phyloP scores from a whole-genome alignment of 305 asterid genomes.

The Lippia alba region DNA sequence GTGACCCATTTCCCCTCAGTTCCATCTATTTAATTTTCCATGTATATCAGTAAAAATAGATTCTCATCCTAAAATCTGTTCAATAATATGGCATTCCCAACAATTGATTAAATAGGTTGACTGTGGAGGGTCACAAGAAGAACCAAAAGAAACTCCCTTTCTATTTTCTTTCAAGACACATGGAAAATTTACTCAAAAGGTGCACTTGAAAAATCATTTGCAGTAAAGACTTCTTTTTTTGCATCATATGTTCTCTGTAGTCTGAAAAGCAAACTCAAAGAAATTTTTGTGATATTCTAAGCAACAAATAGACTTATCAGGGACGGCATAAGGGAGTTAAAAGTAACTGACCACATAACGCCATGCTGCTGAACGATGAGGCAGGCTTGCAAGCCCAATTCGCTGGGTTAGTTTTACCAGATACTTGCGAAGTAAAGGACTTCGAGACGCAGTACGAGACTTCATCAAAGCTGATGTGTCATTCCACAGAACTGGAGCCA shows the following conservation, averaged over 20 bases:
- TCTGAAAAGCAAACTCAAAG: conserved; percentile 27
- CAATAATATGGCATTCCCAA: not conserved
- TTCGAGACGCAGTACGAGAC: conserved; percentile 75
- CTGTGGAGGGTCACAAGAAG: not conserved
- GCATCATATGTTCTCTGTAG: conserved; percentile 11
- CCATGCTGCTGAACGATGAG: conserved; percentile 85
- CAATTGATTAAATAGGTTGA: conserved; percentile 5
- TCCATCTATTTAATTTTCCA: conserved; percentile 21
- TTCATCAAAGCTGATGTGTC: conserved; percentile 69
- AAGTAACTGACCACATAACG: conserved; percentile 80
- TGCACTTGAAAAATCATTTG: conserved; percentile 18
- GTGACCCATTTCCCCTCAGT: conserved; percentile 18
- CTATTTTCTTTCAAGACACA: conserved; percentile 15
- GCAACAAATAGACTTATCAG: conserved; percentile 24
- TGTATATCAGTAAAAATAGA: not conserved
- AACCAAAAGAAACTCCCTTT: conserved; percentile 20
- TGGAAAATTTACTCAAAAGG: conserved; percentile 14
- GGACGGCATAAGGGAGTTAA: conserved; percentile 12
- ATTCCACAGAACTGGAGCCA: conserved; percentile 79
- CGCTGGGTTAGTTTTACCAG: conserved; percentile 88
- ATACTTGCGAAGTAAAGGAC: conserved; percentile 95
- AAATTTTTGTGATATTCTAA: conserved; percentile 22
- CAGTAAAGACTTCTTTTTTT: conserved; percentile 7
- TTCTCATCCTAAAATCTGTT: conserved; percentile 14
- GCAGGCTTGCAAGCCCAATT: conserved; percentile 82